Percentiles rank a stretch among this genome's conserved stretches.
phyloP scores from a whole-genome alignment of 208 protist species.

The Trypanosoma melophagium region DNA sequence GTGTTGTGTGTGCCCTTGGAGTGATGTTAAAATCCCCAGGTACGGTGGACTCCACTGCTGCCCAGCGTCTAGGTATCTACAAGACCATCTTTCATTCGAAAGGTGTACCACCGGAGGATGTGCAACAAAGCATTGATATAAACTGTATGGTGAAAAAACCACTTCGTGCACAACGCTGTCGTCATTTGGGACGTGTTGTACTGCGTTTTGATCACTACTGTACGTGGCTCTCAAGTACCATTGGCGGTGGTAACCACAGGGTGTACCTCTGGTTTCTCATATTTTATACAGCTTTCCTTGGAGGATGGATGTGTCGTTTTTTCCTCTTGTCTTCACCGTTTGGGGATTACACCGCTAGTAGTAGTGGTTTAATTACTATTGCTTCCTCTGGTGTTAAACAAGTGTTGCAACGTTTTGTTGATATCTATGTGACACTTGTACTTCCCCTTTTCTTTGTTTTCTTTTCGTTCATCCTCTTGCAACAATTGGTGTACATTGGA shows the following conservation, averaged over 20 bases:
- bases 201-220: slow-evolving; percentile 84
- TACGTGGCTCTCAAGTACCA: slow-evolving; percentile 48
- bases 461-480: slow-evolving; percentile 27
- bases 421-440: slow-evolving; percentile 56
- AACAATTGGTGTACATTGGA: slow-evolving; percentile 46
- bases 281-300: slow-evolving; percentile 28
- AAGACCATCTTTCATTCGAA: slow-evolving; percentile 34
- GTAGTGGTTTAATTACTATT: background rate
- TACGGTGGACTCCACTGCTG: slow-evolving; percentile 20
- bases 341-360: too few species aligned
- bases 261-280: slow-evolving; percentile 44
- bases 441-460: slow-evolving; percentile 50
- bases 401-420: slow-evolving; percentile 35
- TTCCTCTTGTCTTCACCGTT: background rate
- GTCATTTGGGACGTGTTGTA: slow-evolving; percentile 50
- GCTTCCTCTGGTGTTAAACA: background rate
- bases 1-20: background rate
- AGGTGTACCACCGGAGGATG: slow-evolving; percentile 32
- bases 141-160: slow-evolving; percentile 74
- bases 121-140: slow-evolving; percentile 47
- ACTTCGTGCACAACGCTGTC: slow-evolving; percentile 76
- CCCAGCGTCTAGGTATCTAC: slow-evolving; percentile 66
- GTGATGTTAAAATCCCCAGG: background rate
- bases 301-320: slow-evolving; percentile 1
- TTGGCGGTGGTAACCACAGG: slow-evolving; percentile 80